phyloP scores from a whole-genome alignment of 2,329 filamentous ascomycete species.

The Cercospora berteroae region DNA sequence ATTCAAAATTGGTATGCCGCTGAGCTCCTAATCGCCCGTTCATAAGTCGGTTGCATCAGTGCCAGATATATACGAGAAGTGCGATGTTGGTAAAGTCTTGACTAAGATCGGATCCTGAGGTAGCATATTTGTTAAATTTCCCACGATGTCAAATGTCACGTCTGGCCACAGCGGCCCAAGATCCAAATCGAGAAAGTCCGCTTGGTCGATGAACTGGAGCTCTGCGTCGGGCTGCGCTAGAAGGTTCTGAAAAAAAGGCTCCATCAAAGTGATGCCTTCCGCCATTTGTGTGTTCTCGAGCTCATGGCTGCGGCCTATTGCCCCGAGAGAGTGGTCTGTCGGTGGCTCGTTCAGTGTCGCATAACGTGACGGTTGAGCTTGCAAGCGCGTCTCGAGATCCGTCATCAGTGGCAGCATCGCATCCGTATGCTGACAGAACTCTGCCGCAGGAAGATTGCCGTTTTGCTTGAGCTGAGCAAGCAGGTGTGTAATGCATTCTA shows the following conservation, averaged over 20 bases:
- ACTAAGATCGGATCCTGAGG: too few species aligned
- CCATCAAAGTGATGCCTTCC: background rate
- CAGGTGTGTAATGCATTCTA: background rate
- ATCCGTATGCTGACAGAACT: background rate
- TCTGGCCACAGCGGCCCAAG: background rate
- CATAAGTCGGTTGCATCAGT: background rate
- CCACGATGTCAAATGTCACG: background rate
- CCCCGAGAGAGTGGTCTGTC: background rate
- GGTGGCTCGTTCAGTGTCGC: background rate
- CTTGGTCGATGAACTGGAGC: background rate
- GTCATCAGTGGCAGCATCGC: background rate
- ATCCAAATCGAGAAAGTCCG: background rate
- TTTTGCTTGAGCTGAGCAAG: background rate
- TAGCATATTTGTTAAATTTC: background rate
- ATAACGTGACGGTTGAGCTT: background rate
- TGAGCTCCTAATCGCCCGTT: background rate
- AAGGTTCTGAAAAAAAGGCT: background rate
- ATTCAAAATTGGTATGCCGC: conserved; percentile 33
- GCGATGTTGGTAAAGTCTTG: background rate
- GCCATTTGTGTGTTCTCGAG: background rate
- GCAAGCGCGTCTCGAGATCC: background rate
- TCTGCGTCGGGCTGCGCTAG: background rate
- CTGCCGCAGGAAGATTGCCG: background rate
- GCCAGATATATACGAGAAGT: background rate
- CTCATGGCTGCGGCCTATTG: background rate